Conservation (phyloP, 2,329 filamentous ascomycete species). For the Scolecobasidium constrictum region DNA sequence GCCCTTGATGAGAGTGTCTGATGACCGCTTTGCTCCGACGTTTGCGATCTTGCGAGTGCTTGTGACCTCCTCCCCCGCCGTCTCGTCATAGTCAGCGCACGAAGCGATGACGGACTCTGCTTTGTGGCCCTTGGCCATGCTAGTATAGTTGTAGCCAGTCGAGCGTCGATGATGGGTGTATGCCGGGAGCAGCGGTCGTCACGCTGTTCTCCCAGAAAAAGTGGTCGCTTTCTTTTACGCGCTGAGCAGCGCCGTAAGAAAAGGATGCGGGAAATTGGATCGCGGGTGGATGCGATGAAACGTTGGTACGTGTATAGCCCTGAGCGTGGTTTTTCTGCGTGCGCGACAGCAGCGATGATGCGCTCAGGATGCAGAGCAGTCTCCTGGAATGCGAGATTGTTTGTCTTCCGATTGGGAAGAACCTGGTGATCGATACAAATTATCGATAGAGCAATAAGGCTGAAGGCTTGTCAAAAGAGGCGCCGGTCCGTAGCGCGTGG, state of each 20-base stretch:
- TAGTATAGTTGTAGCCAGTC: neutral
- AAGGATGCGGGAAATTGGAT: neutral
- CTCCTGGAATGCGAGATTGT: too few species aligned
- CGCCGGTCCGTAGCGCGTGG: neutral
- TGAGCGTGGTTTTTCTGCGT: too few species aligned
- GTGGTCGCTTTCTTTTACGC: neutral
- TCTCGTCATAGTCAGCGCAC: slow-evolving; percentile 8
- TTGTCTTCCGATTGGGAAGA: too few species aligned
- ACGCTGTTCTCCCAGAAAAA: neutral
- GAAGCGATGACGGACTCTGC: slow-evolving; percentile 4
- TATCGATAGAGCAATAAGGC: too few species aligned
- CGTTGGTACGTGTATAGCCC: too few species aligned
- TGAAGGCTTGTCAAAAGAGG: neutral
- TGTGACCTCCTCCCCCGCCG: slow-evolving; percentile 5
- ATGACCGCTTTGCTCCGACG: slow-evolving; percentile 4
- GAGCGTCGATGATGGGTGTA: neutral
- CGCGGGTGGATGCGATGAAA: too few species aligned
- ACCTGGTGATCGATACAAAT: too few species aligned
- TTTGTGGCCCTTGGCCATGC: slow-evolving; percentile 5
- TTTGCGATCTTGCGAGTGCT: slow-evolving; percentile 2
- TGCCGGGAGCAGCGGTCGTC: neutral
- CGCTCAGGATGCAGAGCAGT: too few species aligned
- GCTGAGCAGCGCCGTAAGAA: neutral
- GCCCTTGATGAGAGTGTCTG: too few species aligned
- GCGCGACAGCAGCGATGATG: too few species aligned